Evolutionary conservation across 2,329 filamentous ascomycete species (phyloP).

Genomic region (Ophiostoma sp.): DNA sequence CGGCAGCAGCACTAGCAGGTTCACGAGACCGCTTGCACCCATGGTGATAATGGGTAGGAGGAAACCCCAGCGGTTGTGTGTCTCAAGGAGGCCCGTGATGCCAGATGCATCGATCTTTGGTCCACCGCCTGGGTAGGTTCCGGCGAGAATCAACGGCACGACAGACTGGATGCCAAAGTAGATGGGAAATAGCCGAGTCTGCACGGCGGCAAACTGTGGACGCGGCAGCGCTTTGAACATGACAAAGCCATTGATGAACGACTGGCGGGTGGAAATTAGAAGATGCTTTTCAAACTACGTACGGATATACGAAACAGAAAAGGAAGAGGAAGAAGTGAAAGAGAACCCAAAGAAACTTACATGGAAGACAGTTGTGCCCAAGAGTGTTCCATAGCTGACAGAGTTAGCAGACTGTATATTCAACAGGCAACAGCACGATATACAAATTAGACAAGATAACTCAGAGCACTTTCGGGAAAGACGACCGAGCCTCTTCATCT

Average conservation of each 20-base stretch:
- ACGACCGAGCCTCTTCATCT: no score
- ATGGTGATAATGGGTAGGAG: slow-evolving; percentile 64
- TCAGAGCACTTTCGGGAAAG: no score
- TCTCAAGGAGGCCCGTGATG: slow-evolving; percentile 52
- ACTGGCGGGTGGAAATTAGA: slow-evolving; percentile 31
- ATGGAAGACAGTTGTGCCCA: slow-evolving; percentile 84
- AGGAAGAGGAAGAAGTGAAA: slow-evolving; percentile 5
- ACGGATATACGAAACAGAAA: not conserved
- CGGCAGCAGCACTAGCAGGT: slow-evolving; percentile 67
- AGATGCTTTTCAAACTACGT: not conserved
- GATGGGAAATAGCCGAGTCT: slow-evolving; percentile 74
- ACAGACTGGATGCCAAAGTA: slow-evolving; percentile 83
- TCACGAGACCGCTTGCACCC: slow-evolving; percentile 64
- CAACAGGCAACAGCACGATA: not conserved
- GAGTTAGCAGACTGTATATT: not conserved
- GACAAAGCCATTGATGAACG: slow-evolving; percentile 68
- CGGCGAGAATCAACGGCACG: slow-evolving; percentile 64
- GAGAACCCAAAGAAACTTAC: slow-evolving; percentile 37
- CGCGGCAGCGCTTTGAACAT: slow-evolving; percentile 72
- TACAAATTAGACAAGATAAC: not conserved
- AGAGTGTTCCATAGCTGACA: slow-evolving; percentile 73
- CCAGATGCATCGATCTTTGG: slow-evolving; percentile 39
- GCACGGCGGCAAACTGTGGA: slow-evolving; percentile 73
- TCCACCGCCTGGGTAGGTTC: slow-evolving; percentile 67
- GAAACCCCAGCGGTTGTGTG: slow-evolving; percentile 57